These are phyloP conservation scores for rapeseed (Brassica napus) DNA, from an alignment of 345 rosid genomes.

Conservation along the genomic window Da-Ae NC_063442.1:15316001-15316500, in stretches of 20 bases:
- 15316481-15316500: too few species aligned
- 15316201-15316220: not conserved
- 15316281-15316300: too few species aligned
- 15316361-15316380: too few species aligned
- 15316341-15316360: too few species aligned
- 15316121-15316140: not conserved
- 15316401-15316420: too few species aligned
- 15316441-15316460: too few species aligned
- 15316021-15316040: not conserved
- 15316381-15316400: too few species aligned
- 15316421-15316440: too few species aligned
- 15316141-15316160: not conserved
- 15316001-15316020: not conserved
- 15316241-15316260: not conserved
- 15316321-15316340: too few species aligned
- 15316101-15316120: not conserved
- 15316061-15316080: not conserved
- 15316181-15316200: not conserved
- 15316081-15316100: not conserved
- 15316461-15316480: too few species aligned
- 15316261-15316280: too few species aligned
- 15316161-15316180: not conserved
- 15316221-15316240: not conserved
- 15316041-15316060: not conserved
- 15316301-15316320: too few species aligned